phyloP scores from a whole-genome alignment of 2,329 filamentous ascomycete species.

The Ascochyta koolunga region DNA sequence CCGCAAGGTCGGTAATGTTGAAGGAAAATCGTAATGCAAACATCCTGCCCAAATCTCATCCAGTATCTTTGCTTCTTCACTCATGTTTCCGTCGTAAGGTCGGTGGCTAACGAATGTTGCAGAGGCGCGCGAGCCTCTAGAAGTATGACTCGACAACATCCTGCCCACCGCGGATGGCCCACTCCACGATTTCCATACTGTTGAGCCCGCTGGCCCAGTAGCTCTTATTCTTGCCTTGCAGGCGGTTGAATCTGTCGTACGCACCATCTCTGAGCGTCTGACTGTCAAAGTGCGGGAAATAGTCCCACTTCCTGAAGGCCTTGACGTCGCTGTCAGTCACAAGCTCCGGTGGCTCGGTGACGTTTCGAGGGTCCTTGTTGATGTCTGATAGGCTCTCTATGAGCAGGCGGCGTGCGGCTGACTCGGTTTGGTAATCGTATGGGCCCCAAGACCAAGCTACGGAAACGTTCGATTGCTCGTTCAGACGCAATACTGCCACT shows the following conservation, averaged over 20 bases:
- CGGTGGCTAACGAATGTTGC: background rate
- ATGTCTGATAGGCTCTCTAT: constrained; percentile 40
- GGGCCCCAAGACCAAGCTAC: constrained; percentile 49
- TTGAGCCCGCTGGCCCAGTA: constrained; percentile 46
- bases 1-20: constrained; percentile 7
- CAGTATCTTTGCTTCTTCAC: background rate
- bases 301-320: constrained; percentile 48
- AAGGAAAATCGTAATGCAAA: constrained; percentile 19
- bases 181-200: constrained; percentile 49
- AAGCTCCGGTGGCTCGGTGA: constrained; percentile 25
- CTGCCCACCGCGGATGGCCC: constrained; percentile 43
- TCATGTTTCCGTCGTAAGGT: background rate
- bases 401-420: constrained; percentile 33
- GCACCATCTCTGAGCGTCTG: constrained; percentile 34
- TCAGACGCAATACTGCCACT: constrained; percentile 44
- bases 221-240: constrained; percentile 48
- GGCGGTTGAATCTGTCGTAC: constrained; percentile 39
- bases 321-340: constrained; percentile 34
- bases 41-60: background rate
- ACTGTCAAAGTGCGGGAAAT: constrained; percentile 46
- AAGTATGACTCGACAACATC: constrained; percentile 46
- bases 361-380: constrained; percentile 47
- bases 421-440: constrained; percentile 40
- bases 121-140: constrained; percentile 9
- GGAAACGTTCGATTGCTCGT: constrained; percentile 35